Conservation (phyloP, 306 rosid genomes). For the Prunus dulcis region DNA sequence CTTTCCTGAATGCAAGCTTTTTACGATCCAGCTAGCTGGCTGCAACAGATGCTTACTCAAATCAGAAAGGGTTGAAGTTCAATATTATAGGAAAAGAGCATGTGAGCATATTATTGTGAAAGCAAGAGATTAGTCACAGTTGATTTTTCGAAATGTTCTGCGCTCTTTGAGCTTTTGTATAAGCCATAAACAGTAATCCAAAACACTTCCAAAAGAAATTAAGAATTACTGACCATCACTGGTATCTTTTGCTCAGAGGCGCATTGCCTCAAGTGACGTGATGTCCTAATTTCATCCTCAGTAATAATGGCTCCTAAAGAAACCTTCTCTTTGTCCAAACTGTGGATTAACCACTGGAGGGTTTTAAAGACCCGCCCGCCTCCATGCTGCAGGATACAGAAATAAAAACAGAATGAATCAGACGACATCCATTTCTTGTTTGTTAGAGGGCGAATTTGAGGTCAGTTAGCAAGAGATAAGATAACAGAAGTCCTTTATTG, state of each 20-base stretch:
- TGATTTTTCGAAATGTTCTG: background rate
- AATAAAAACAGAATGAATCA: background rate
- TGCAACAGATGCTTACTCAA: conserved; percentile 31
- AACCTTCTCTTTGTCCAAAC: conserved; percentile 40
- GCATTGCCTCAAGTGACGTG: conserved; percentile 79
- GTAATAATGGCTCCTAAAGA: conserved; percentile 49
- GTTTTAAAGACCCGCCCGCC: conserved; percentile 72
- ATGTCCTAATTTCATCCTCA: conserved; percentile 48
- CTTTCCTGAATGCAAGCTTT: conserved; percentile 71
- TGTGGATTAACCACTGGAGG: conserved; percentile 57
- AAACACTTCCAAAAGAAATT: background rate
- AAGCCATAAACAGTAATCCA: background rate
- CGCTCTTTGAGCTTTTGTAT: background rate
- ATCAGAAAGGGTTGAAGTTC: background rate
- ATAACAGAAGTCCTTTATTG: background rate
- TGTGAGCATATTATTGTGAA: background rate
- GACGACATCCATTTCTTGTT: background rate
- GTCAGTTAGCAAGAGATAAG: conserved; percentile 3
- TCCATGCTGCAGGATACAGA: conserved; percentile 60
- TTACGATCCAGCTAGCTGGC: conserved; percentile 73
- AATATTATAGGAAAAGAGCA: background rate
- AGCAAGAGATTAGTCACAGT: too few relatives aligned
- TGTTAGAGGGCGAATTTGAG: background rate
- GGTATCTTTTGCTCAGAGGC: conserved; percentile 64
- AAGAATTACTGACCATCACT: conserved; percentile 41